Conservation (phyloP, 371 early-diverging fungal genomes). For the Catenaria anguillulae region DNA sequence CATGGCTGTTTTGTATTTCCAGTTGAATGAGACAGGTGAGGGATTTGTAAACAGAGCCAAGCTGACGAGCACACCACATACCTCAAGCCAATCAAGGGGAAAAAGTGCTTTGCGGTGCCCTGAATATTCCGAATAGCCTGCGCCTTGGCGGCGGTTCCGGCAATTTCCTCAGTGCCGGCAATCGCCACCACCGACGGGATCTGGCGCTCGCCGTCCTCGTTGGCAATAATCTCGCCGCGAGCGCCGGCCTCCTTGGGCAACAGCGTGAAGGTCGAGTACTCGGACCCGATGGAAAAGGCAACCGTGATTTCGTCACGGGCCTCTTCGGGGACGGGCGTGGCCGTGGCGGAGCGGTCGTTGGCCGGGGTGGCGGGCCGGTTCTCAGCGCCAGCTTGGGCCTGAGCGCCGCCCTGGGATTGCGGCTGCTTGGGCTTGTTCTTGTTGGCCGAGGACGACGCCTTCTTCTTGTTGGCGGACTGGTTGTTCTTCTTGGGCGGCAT, state of each 20-base stretch:
- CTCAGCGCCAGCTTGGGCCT: background rate
- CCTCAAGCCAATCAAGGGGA: conserved; percentile 63
- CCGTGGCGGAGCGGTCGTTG: background rate
- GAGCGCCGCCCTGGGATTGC: background rate
- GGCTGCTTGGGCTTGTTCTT: background rate
- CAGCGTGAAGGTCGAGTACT: conserved; percentile 5
- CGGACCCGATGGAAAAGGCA: conserved; percentile 4
- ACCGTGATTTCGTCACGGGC: background rate
- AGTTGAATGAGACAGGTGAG: background rate
- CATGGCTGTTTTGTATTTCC: background rate
- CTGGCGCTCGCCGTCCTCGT: conserved; percentile 92
- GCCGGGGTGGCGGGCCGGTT: background rate
- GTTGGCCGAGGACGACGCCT: background rate
- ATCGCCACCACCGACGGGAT: conserved; percentile 85
- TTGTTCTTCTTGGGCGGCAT: background rate
- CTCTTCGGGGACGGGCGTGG: background rate
- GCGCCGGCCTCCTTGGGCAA: conserved; percentile 1
- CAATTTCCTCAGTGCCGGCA: conserved; percentile 78
- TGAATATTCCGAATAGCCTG: conserved; percentile 76
- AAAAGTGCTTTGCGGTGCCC: conserved; percentile 75
- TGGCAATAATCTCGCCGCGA: conserved; percentile 69
- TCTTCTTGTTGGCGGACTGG: background rate
- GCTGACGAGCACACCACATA: conserved; percentile 7
- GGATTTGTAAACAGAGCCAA: conserved; percentile 2
- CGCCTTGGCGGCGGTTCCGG: conserved; percentile 81